Evolutionary conservation across 306 rosid genomes (phyloP).

Genomic region (Pterocarpus macrocarpus): DNA sequence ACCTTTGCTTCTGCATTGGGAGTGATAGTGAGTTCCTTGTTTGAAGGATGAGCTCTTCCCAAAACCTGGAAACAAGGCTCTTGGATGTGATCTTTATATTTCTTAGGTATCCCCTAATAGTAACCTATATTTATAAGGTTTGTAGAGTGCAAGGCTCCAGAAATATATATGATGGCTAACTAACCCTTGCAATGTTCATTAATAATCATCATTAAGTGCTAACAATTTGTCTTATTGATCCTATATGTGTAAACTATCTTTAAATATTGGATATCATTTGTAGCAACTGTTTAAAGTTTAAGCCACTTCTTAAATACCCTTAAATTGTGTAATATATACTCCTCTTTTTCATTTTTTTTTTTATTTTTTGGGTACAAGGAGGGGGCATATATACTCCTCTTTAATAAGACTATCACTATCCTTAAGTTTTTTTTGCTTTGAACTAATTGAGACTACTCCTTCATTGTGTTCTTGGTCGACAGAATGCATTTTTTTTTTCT

Average conservation of each 20-base stretch:
- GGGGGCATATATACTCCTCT: too few relatives aligned
- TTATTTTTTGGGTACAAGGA: too few relatives aligned
- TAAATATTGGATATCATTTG: conserved; percentile 35
- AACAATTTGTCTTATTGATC: conserved; percentile 16
- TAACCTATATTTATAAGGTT: conserved; percentile 48
- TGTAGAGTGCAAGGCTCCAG: conserved; percentile 47
- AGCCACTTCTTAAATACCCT: neutral
- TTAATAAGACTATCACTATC: too few relatives aligned
- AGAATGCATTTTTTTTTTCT: conserved; percentile 22
- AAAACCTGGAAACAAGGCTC: conserved; percentile 54
- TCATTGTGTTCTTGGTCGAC: conserved; percentile 9
- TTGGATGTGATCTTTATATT: conserved; percentile 46
- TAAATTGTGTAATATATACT: neutral
- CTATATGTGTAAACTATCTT: conserved; percentile 24
- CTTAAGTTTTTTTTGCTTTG: neutral
- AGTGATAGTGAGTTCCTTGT: conserved; percentile 35
- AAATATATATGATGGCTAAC: conserved; percentile 34
- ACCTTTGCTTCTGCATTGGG: conserved; percentile 68
- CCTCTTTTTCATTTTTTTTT: too few relatives aligned
- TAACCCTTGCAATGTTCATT: conserved; percentile 9
- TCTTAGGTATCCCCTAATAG: conserved; percentile 9
- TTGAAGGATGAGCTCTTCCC: conserved; percentile 42
- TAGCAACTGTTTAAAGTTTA: neutral
- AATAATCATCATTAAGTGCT: conserved; percentile 30
- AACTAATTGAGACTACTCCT: conserved; percentile 1